Base-by-base conservation (phyloP, 163 green algal genomes). In the Chlamydomonas reinhardtii region DNA sequence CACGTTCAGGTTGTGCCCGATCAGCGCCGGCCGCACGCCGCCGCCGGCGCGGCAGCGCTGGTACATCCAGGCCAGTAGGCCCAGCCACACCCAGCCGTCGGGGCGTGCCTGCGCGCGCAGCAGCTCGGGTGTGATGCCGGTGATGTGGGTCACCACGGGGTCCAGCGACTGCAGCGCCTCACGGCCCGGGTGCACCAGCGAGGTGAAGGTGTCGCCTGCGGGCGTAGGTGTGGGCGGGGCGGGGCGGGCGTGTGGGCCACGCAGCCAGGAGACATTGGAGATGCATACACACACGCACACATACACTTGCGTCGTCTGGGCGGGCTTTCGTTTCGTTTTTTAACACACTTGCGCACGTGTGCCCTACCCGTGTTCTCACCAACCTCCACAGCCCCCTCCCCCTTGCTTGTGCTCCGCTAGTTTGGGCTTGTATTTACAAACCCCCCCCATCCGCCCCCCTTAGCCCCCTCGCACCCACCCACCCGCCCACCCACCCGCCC, bases 41-140 rank as follows among this genome's bases (percentile, higher is more conserved):
- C 80, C 80, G 15, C 32, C 80, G 35, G 70, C 71, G 34, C 80
- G 80, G 80, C 80, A 86, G 80, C 80, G 80, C 69, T 86, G 80
- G 69, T 86, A 86, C 5, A 86, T 4, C 80, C 80, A 86, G 56
- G 17, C 29, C 27, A 80, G 37, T 14, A 80, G 31, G 5, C 70
- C 70, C 43, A 86, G 80, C 24, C 22, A 20, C 69, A 80, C 80
- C 56, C 71, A 74, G 32, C 54, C 52, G 24, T 73, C 59, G 61
- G 8, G 12, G n/a, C 54, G 80, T 70, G 25, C 70, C 80, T 37
- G 25, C n/a, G 48, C 22, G 2, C 56, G n/a, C 19, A 86, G 70
- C 80, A 81, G 79, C 27, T n/a, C 35, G 5, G 70, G 34, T 3
- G 35, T 80, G 70, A 86, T 86, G 80, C 56, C 56, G 34, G 70